A percentile compares a stretch with the other conserved stretches of the same genome.
Evolutionary conservation across 2,329 filamentous ascomycete species (phyloP).

Genomic region (Sporothrix humicola): DNA sequence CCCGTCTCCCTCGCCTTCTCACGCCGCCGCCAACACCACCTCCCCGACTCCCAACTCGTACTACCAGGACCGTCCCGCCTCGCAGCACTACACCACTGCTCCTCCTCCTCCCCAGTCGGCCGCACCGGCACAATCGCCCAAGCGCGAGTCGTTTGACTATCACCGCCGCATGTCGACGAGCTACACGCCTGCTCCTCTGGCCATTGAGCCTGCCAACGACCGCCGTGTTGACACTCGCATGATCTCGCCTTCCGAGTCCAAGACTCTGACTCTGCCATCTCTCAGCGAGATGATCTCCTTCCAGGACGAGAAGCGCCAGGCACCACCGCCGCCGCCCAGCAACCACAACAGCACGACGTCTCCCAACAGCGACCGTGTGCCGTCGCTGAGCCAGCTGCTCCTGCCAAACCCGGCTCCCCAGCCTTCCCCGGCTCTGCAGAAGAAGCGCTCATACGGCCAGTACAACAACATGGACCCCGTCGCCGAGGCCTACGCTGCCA

Average conservation of each 20-base stretch:
- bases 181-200: conserved; percentile 32
- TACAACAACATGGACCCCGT: conserved; percentile 36
- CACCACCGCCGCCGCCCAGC: conserved; percentile 1
- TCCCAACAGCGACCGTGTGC: conserved; percentile 34
- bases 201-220: conserved; percentile 28
- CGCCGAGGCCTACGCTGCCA: conserved; percentile 29
- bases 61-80: conserved; percentile 43
- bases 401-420: conserved; percentile 25
- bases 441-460: conserved; percentile 38
- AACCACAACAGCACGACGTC: conserved; percentile 24
- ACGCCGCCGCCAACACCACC: background rate
- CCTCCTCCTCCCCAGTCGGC: conserved; percentile 27
- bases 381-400: conserved; percentile 38
- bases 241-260: conserved; percentile 33
- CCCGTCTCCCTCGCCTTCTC: conserved; percentile 28
- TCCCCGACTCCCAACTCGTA: conserved; percentile 32
- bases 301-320: conserved; percentile 30
- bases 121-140: conserved; percentile 30
- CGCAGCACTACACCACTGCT: conserved; percentile 42
- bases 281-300: conserved; percentile 39
- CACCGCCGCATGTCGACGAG: conserved; percentile 34
- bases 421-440: conserved; percentile 21
- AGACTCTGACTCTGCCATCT: conserved; percentile 36
- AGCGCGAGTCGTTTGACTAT: conserved; percentile 36
- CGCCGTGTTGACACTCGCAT: conserved; percentile 13